phyloP scores from a whole-genome alignment of 305 asterid genomes.

The Fraxinus dipetala region DNA sequence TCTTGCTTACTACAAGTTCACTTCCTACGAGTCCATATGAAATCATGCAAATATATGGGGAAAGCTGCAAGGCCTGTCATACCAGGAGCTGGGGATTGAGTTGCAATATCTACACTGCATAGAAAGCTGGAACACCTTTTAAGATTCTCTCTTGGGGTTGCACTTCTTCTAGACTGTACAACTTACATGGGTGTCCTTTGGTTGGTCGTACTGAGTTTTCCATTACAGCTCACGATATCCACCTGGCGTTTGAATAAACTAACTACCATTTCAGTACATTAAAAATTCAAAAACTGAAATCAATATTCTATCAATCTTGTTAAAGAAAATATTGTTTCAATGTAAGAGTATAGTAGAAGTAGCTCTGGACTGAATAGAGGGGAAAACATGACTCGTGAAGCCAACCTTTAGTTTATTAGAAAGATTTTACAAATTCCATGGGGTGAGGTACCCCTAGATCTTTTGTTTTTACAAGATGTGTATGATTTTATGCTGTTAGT shows the following conservation, averaged over 20 bases:
- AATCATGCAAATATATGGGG: neutral
- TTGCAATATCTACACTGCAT: neutral
- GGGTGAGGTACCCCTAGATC: neutral
- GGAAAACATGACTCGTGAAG: neutral
- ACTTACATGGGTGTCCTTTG: neutral
- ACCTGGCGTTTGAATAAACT: neutral
- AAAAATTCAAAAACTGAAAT: neutral
- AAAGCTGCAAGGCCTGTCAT: neutral
- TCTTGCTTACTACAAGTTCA: neutral
- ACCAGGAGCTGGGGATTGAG: neutral
- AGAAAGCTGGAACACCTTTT: neutral
- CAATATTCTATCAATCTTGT: neutral
- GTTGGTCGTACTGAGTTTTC: neutral
- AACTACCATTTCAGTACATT: neutral
- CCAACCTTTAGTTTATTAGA: neutral
- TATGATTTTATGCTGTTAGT: constrained; percentile 8
- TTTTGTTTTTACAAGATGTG: neutral
- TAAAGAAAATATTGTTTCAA: neutral
- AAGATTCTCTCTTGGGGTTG: neutral
- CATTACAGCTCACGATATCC: neutral
- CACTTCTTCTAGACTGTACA: neutral
- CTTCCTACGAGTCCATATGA: neutral
- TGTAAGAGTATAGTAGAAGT: neutral
- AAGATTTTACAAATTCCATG: constrained; percentile 2
- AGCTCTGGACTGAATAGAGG: neutral